Evolutionary conservation across 139 green algal species (phyloP), one percentile per base, ranked within the genome.

Genomic region (Chlamydomonas schloesseri): DNA sequence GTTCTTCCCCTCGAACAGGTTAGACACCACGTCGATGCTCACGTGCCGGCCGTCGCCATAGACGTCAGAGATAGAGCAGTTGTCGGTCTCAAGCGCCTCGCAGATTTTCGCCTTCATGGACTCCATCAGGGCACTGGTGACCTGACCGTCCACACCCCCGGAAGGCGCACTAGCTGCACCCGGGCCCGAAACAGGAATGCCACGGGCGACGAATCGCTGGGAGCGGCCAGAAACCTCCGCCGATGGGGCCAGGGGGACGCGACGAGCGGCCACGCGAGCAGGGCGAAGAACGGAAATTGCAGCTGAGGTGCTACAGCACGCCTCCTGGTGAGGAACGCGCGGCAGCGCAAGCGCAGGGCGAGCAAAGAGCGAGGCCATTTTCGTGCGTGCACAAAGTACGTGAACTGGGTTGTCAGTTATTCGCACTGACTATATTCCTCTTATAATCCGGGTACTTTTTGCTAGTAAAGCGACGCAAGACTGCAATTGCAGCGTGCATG

Each of bases 31-130:
- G 20, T 94, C 75, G 53, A 98, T 98, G 86, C 84, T 93, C 0
- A 98, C 95, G 82, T 98, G 96, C 14, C 93, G 89, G 5, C 94
- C 95, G 74, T 98, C 95, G 14, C 95, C 95, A 60, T 94, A 95
- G 53, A 97, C 91, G 76, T 98, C 95, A 0, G 73, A 71, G 9
- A 91, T 57, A 0, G 34, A 31, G 55, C 95, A 93, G 4, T 46
- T 26, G 34, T 93, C 70, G 28, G 93, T 88, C 42, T 94, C 81
- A 47, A 96, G 71, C n/a, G 93, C 93, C 76, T 89, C 87, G 47
- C 65, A 42, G 29, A 95, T 93, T 50, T 91, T 94, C 11, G n/a
- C 58, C 58, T 68, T 78, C 93, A 94, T 96, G 33, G 58, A 75
- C 4, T 83, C 83, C 75, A 96, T 96, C 3, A 96, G 81, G 42